phyloP scores from a whole-genome alignment of 257 asterid genomes.

The Solanum piurae region DNA sequence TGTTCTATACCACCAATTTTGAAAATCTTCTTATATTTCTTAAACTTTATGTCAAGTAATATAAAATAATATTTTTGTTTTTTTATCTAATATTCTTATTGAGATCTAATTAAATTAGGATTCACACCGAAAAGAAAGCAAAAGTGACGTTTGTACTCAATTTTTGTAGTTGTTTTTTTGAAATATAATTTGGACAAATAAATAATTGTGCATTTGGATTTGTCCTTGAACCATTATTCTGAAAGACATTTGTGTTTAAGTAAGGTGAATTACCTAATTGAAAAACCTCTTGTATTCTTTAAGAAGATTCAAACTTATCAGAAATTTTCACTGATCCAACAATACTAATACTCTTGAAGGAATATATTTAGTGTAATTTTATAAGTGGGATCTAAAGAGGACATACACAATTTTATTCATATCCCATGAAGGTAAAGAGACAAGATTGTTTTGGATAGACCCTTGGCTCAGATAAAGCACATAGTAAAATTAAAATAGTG shows the following conservation, averaged over 20 bases:
- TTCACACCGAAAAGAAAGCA: rapidly evolving
- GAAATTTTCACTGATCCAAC: neutral
- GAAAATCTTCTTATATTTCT: neutral
- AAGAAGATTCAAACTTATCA: neutral
- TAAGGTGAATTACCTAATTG: neutral
- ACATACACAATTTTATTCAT: too few species aligned
- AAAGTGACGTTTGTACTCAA: neutral
- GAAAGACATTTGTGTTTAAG: neutral
- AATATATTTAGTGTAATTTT: neutral
- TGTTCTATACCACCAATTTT: too few species aligned
- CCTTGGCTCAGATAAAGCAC: neutral
- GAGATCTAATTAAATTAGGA: neutral
- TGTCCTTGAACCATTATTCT: neutral
- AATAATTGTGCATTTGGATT: neutral
- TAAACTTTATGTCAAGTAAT: neutral
- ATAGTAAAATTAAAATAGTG: too few species aligned
- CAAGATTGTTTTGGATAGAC: too few species aligned
- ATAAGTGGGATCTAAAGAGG: too few species aligned
- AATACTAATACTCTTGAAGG: neutral
- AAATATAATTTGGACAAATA: neutral
- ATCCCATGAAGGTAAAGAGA: rapidly evolving
- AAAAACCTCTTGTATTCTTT: neutral
- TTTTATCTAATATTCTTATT: neutral
- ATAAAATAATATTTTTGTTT: neutral
- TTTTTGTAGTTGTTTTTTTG: neutral